Percentiles rank a stretch among this genome's conserved stretches.
Conservation (phyloP, 345 rosid genomes). For the Salix udensis region DNA sequence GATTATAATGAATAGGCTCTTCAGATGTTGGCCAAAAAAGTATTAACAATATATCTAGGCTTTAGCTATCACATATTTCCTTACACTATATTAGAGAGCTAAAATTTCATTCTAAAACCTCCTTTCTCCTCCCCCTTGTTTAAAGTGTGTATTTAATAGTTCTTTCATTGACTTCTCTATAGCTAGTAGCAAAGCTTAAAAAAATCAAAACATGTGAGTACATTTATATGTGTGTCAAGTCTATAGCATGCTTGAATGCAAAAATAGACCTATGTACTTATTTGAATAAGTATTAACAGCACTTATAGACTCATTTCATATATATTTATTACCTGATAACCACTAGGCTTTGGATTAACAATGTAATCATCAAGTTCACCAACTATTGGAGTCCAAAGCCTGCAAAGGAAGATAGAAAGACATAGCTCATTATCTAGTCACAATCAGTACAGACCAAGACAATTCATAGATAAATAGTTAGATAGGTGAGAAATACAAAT, state of each 20-base stretch:
- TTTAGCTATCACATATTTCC: not conserved
- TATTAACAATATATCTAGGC: too few species aligned
- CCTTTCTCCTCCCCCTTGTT: not conserved
- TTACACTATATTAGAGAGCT: not conserved
- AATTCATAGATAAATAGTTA: not conserved
- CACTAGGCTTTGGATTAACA: conserved; percentile 72
- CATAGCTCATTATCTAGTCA: not conserved
- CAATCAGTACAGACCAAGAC: not conserved
- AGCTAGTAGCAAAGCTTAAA: too few species aligned
- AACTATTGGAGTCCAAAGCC: conserved; percentile 75
- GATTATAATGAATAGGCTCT: too few species aligned
- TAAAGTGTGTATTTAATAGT: not conserved
- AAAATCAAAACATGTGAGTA: too few species aligned
- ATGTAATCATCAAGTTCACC: conserved; percentile 81
- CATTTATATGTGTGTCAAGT: not conserved
- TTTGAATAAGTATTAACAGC: not conserved
- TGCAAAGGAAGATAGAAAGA: conserved; percentile 25
- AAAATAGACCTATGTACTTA: not conserved
- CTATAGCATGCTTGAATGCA: not conserved
- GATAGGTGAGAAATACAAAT: not conserved
- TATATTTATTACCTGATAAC: conserved; percentile 58
- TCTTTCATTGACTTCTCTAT: too few species aligned
- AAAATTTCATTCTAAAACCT: not conserved
- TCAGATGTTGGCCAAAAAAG: too few species aligned
- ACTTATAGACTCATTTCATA: not conserved